Evolutionary conservation across 805 yeast species (phyloP).

Genomic region (Candida hungchunana): DNA sequence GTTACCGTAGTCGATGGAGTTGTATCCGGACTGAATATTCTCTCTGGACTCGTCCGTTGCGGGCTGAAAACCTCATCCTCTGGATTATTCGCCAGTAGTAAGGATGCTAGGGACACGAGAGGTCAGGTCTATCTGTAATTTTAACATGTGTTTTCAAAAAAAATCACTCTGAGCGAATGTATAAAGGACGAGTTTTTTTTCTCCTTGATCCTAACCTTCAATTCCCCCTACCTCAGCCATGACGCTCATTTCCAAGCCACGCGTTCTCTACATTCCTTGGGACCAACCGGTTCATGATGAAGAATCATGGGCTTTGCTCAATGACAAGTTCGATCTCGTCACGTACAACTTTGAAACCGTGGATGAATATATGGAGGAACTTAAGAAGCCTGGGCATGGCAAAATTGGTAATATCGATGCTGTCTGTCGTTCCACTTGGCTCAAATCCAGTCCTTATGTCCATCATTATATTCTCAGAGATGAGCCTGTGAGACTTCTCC

Average conservation of each 20-base stretch:
- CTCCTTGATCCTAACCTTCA: neutral
- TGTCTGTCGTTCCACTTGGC: slow-evolving; percentile 36
- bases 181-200: neutral
- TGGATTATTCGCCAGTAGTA: slow-evolving; percentile 27
- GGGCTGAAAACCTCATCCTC: slow-evolving; percentile 28
- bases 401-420: slow-evolving; percentile 33
- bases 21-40: slow-evolving; percentile 24
- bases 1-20: slow-evolving; percentile 28
- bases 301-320: slow-evolving; percentile 33
- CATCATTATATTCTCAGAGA: slow-evolving; percentile 34
- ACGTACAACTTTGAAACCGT: slow-evolving; percentile 31
- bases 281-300: slow-evolving; percentile 35
- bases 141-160: too few species aligned
- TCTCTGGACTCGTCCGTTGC: slow-evolving; percentile 21
- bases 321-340: slow-evolving; percentile 34
- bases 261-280: slow-evolving; percentile 36
- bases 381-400: slow-evolving; percentile 33
- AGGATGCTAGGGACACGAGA: slow-evolving; percentile 16
- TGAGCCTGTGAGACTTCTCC: slow-evolving; percentile 30
- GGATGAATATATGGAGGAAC: slow-evolving; percentile 33
- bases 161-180: neutral
- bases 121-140: slow-evolving; percentile 22
- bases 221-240: neutral
- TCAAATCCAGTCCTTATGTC: slow-evolving; percentile 35
- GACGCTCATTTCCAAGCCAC: slow-evolving; percentile 27